Percentiles rank a stretch among this genome's conserved stretches.
phyloP scores from a whole-genome alignment of 2,329 filamentous ascomycete genomes.

The Lasiodiplodia sp. region DNA sequence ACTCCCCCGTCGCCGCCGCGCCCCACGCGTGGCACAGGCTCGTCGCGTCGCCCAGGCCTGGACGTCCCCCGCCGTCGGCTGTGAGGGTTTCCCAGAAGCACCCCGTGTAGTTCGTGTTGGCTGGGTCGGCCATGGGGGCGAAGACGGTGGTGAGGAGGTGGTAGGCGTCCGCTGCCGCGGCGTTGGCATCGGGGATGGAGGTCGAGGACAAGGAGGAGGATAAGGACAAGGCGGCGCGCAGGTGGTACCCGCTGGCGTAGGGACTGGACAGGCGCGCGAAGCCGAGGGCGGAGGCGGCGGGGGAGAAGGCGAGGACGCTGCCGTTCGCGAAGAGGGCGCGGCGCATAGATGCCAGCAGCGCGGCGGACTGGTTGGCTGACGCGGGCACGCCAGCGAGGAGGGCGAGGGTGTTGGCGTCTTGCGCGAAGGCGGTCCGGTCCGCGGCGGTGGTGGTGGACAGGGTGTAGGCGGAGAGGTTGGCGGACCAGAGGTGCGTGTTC shows the following conservation, averaged over 20 bases:
- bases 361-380: not conserved
- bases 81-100: slow-evolving; percentile 44
- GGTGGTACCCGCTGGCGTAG: slow-evolving; percentile 42
- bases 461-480: slow-evolving; percentile 37
- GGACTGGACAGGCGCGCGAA: slow-evolving; percentile 39
- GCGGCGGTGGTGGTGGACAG: slow-evolving; percentile 34
- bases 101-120: slow-evolving; percentile 40
- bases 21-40: slow-evolving; percentile 47
- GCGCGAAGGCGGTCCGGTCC: slow-evolving; percentile 35
- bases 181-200: no score
- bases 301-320: slow-evolving; percentile 37
- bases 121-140: slow-evolving; percentile 38
- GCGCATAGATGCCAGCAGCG: slow-evolving; percentile 31
- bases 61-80: slow-evolving; percentile 32
- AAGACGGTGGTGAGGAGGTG: slow-evolving; percentile 31
- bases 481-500: slow-evolving; percentile 36
- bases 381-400: slow-evolving; percentile 41
- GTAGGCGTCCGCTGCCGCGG: no score
- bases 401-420: slow-evolving; percentile 45
- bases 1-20: slow-evolving; percentile 44
- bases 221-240: slow-evolving; percentile 35
- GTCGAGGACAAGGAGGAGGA: no score
- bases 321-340: slow-evolving; percentile 34
- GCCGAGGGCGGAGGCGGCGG: slow-evolving; percentile 29
- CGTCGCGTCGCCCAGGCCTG: slow-evolving; percentile 39